These are phyloP conservation scores for Monosporascus sp. DNA, from an alignment of 2,329 filamentous ascomycete species.

Conservation along the genomic window DNA sequence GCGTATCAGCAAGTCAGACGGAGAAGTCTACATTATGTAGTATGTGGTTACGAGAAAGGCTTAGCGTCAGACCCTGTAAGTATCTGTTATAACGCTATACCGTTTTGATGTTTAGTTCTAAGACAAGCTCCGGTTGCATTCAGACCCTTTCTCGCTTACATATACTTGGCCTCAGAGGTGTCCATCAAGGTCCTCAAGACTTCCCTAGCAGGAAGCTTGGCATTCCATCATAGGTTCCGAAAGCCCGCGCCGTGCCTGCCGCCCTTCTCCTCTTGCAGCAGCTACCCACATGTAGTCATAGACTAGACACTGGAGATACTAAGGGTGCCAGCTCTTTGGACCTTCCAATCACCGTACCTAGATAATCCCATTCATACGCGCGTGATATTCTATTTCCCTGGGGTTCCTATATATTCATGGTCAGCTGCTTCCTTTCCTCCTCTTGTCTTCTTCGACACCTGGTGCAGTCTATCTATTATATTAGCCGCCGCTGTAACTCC, in stretches of 20 bases:
- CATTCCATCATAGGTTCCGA: not conserved
- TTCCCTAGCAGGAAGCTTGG: not conserved
- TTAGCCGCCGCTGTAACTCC: not conserved
- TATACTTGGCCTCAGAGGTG: not conserved
- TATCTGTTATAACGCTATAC: too few relatives aligned
- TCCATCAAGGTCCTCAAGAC: not conserved
- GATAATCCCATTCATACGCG: not conserved
- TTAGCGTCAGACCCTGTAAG: too few relatives aligned
- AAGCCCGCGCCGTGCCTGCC: too few relatives aligned
- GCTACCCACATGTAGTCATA: too few relatives aligned
- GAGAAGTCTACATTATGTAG: too few relatives aligned
- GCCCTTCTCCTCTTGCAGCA: too few relatives aligned
- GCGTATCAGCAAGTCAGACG: too few relatives aligned
- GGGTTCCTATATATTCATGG: not conserved
- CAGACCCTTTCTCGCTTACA: not conserved
- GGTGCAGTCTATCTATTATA: not conserved
- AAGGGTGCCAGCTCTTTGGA: not conserved
- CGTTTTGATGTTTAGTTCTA: too few relatives aligned
- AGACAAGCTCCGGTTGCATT: not conserved
- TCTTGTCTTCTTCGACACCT: not conserved
- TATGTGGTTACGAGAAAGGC: too few relatives aligned
- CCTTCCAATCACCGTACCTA: not conserved
- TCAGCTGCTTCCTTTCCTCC: not conserved
- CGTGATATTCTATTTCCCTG: not conserved
- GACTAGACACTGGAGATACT: too few relatives aligned